Base-by-base conservation (phyloP, 441 rosid species). In the Corymbia citriodora region DNA sequence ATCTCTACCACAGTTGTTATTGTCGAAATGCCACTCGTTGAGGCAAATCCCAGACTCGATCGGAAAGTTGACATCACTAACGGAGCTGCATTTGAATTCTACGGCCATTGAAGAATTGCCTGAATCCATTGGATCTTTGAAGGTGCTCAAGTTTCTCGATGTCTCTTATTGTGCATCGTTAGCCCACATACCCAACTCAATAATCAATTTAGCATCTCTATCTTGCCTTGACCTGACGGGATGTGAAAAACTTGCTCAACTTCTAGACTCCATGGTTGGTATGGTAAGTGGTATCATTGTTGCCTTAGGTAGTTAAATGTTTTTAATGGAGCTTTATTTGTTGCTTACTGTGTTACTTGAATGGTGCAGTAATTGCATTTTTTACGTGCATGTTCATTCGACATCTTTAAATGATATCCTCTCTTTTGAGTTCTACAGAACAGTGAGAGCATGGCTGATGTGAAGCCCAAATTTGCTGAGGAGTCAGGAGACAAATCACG, bases 401-500 rank as follows among this genome's bases (percentile, higher is more conserved):
- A 88, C 55, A 12, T 90, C 90, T 90, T n/a, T 40, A 40, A 45
- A 40, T 74, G 68, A 87, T 23, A 55, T 87, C 68, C 70, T 87
- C 65, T 53, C 70, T 88, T 92, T 88, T 92, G 89, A 88, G 87
- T 50, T 89, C 91, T 92, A 91, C 92, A 96, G 98, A 97, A 90
- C 91, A 93, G 89, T 87, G 98, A 96, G 74, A 92, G 89, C 90
- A 92, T 97, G 93, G 94, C 90, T 40, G 98, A 96, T 87, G 95
- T 94, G 85, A 96, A 97, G 93, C 97, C 98, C 61, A 95, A 96
- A 94, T 93, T 94, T 92, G 93, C 92, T 52, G 97, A 97, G 54
- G 98, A 96, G 91, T 91, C 95, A 8, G 45, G 89, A n/a, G 99
- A 96, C 90, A 95, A 95, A 89, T 93, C 98, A 89, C 94, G 96